Conservation (phyloP, 345 rosid genomes). For the Psidium friedrichsthalianum region DNA sequence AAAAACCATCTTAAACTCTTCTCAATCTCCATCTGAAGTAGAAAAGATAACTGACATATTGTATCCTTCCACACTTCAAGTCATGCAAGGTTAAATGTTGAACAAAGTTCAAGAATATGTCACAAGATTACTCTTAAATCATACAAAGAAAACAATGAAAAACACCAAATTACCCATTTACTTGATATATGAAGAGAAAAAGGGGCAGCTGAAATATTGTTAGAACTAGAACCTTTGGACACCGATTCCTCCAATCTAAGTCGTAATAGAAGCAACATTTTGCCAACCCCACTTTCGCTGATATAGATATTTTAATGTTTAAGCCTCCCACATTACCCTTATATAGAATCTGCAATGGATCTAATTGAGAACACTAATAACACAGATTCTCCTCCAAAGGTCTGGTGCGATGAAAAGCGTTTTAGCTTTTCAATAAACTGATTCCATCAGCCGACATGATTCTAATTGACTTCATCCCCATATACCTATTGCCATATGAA, state of each 20-base stretch:
- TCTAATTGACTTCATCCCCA: neutral
- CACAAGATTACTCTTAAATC: neutral
- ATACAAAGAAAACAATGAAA: neutral
- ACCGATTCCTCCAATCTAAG: neutral
- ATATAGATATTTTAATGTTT: neutral
- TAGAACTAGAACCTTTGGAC: neutral
- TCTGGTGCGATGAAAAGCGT: neutral
- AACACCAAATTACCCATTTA: neutral
- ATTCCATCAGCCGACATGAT: neutral
- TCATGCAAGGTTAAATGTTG: neutral
- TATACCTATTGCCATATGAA: neutral
- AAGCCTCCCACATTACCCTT: neutral
- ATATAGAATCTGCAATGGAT: neutral
- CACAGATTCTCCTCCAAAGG: neutral
- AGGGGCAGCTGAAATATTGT: neutral
- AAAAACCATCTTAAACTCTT: neutral
- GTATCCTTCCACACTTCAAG: neutral
- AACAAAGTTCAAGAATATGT: neutral
- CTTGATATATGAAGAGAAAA: neutral
- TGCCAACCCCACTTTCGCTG: neutral
- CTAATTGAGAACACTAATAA: neutral
- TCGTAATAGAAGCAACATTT: neutral
- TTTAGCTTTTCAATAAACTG: neutral
- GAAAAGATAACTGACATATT: neutral
- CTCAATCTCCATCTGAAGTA: neutral